Evolutionary conservation across 345 rosid species (phyloP).

Genomic region (Pistacia integerrima): DNA sequence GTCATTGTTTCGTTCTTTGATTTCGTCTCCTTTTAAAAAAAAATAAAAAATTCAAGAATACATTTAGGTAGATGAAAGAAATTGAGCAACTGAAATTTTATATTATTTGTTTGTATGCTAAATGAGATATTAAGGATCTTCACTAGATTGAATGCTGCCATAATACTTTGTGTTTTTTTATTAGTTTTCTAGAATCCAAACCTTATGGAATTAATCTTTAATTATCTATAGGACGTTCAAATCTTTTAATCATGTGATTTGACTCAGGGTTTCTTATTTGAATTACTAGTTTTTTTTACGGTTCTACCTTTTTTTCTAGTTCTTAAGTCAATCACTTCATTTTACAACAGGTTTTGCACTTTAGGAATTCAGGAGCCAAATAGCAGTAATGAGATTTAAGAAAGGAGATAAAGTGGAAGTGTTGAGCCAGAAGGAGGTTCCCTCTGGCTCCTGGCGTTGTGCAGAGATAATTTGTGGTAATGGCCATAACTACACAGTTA

Average conservation of each 20-base stretch:
- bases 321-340: constrained; percentile 16
- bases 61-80: neutral
- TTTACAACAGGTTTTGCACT: constrained; percentile 22
- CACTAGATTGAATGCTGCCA: neutral
- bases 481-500: constrained; percentile 61
- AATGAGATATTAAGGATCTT: neutral
- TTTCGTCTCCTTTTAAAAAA: neutral
- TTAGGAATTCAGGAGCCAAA: constrained; percentile 17
- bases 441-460: constrained; percentile 72
- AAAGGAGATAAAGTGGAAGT: constrained; percentile 76
- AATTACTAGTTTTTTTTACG: neutral
- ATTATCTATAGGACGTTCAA: neutral
- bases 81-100: neutral
- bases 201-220: neutral
- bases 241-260: neutral
- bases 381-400: constrained; percentile 55
- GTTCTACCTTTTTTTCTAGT: neutral
- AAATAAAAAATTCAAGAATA: neutral
- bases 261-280: neutral
- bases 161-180: neutral
- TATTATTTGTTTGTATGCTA: neutral
- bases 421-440: constrained; percentile 52
- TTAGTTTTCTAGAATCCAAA: neutral
- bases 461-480: constrained; percentile 71
- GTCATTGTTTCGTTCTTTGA: neutral